Evolutionary conservation across 2,329 filamentous ascomycete species (phyloP).

Genomic region (Metarhizium brunneum): DNA sequence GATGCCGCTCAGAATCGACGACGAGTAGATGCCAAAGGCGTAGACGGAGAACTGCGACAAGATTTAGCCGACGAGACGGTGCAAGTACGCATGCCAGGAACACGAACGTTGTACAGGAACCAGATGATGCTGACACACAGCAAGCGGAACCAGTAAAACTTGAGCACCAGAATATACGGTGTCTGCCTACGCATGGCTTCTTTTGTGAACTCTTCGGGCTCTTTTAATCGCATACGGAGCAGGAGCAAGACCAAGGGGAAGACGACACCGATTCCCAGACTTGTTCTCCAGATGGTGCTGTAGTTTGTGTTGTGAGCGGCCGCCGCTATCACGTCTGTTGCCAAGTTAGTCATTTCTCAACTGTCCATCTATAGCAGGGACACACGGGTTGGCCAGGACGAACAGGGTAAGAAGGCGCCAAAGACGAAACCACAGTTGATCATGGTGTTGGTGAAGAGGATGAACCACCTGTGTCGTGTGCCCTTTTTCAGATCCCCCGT

Average conservation of each 20-base stretch:
- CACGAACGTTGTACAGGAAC: too few species aligned
- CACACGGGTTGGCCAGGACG: slow-evolving; percentile 6
- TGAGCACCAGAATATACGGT: slow-evolving; percentile 44
- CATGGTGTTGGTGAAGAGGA: slow-evolving; percentile 80
- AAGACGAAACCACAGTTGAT: slow-evolving; percentile 79
- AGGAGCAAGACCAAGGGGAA: too few species aligned
- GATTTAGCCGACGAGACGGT: slow-evolving; percentile 25
- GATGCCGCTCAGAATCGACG: slow-evolving; percentile 60
- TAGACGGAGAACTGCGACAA: slow-evolving; percentile 60
- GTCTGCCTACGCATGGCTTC: slow-evolving; percentile 57
- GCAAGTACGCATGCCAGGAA: too few species aligned
- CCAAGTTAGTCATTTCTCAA: too few species aligned
- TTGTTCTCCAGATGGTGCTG: too few species aligned
- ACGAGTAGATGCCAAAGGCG: slow-evolving; percentile 78
- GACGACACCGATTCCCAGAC: too few species aligned
- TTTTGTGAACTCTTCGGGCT: slow-evolving; percentile 56
- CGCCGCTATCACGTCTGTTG: too few species aligned
- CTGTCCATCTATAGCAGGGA: slow-evolving; percentile 27
- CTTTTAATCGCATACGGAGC: too few species aligned
- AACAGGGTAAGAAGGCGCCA: slow-evolving; percentile 63
- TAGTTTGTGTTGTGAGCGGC: too few species aligned
- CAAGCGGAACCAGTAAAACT: slow-evolving; percentile 66
- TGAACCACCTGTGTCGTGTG: slow-evolving; percentile 79
- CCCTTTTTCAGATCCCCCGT: slow-evolving; percentile 45
- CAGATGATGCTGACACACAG: slow-evolving; percentile 15